phyloP scores from a whole-genome alignment of 2,329 filamentous ascomycete species.

The Talaromyces sp. region DNA sequence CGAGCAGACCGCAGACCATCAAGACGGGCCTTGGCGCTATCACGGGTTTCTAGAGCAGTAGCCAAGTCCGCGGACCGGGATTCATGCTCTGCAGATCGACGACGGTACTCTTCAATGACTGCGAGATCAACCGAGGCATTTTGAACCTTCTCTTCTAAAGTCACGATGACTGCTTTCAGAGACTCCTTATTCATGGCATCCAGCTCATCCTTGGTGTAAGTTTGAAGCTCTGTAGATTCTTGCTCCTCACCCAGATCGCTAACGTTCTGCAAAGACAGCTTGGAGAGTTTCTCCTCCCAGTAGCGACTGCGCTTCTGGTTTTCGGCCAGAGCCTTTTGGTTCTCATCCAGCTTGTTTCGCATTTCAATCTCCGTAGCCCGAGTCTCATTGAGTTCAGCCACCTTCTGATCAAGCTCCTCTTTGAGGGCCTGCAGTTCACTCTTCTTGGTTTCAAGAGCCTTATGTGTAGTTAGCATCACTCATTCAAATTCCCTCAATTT shows the following conservation, averaged over 20 bases:
- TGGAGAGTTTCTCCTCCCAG: constrained; percentile 87
- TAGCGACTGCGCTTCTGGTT: constrained; percentile 82
- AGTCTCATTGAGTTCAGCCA: constrained; percentile 81
- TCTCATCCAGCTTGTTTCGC: constrained; percentile 96
- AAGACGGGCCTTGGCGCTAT: constrained; percentile 85
- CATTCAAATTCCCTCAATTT: neutral
- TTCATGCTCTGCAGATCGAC: constrained; percentile 79
- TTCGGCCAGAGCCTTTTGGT: constrained; percentile 83
- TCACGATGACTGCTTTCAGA: constrained; percentile 66
- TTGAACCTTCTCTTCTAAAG: constrained; percentile 74
- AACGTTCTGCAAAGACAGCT: constrained; percentile 80
- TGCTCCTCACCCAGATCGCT: constrained; percentile 67
- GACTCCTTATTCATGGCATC: constrained; percentile 64
- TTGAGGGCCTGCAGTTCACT: constrained; percentile 79
- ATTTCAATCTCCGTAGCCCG: constrained; percentile 93
- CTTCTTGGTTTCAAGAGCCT: constrained; percentile 75
- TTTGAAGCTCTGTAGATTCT: constrained; percentile 60
- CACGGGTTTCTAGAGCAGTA: constrained; percentile 74
- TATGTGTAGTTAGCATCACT: constrained; percentile 22
- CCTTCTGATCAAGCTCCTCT: constrained; percentile 82
- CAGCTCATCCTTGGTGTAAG: constrained; percentile 73
- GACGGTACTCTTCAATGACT: constrained; percentile 85
- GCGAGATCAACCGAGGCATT: constrained; percentile 85
- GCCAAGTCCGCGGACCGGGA: constrained; percentile 82
- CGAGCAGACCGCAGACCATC: constrained; percentile 89